Evolutionary conservation across 352 stramenopile species (phyloP).

Genomic region (Globisporangium emineosum): DNA sequence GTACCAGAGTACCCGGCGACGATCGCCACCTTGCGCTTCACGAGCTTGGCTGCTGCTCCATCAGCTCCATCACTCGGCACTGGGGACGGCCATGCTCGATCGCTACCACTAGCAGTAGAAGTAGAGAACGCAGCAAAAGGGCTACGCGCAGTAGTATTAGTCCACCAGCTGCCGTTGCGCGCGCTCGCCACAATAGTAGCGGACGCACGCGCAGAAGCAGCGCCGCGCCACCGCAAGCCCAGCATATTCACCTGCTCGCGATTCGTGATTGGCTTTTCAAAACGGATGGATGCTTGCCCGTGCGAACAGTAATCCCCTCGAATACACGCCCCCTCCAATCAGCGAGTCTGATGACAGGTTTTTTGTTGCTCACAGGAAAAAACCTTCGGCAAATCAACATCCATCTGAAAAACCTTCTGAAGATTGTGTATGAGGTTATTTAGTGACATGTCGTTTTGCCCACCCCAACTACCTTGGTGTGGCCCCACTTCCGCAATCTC

Average conservation of each 20-base stretch:
- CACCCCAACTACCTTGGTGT: too few species aligned
- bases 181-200: neutral
- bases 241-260: slow-evolving; percentile 5
- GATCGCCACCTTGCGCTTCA: slow-evolving; percentile 89
- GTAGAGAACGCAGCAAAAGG: neutral
- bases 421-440: too few species aligned
- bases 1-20: slow-evolving; percentile 83
- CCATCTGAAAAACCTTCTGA: too few species aligned
- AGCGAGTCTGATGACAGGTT: neutral
- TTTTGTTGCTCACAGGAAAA: neutral
- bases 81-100: neutral
- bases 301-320: neutral
- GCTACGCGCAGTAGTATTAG: neutral
- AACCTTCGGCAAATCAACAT: neutral
- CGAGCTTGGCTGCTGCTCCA: slow-evolving; percentile 10
- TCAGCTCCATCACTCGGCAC: neutral
- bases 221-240: slow-evolving; percentile 1
- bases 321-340: slow-evolving; percentile 1
- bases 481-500: neutral
- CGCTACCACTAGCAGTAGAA: neutral
- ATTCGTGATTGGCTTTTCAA: slow-evolving; percentile 5
- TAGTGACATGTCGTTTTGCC: too few species aligned
- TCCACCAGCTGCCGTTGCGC: neutral
- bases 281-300: neutral
- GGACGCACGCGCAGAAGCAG: neutral